These are phyloP conservation scores for Talaromyces sp. DNA, from an alignment of 2,329 filamentous ascomycete species.

Conservation along the genomic window DNA sequence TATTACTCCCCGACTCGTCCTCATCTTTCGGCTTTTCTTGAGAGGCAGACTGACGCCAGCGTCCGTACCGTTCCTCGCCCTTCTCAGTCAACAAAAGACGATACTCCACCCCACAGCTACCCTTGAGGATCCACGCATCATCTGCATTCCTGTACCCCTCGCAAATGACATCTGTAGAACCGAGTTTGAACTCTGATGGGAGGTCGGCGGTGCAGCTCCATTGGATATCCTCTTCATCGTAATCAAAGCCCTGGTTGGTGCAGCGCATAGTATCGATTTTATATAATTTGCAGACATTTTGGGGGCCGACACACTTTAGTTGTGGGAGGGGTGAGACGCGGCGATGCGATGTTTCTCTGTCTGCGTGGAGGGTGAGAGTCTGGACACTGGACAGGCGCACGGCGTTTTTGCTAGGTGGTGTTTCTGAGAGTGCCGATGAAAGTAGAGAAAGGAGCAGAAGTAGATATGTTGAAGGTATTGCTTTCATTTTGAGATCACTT, in stretches of 20 bases:
- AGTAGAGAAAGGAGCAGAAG: conserved; percentile 21
- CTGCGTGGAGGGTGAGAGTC: conserved; percentile 70
- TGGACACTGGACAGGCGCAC: conserved; percentile 66
- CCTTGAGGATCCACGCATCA: conserved; percentile 83
- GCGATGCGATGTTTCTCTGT: conserved; percentile 67
- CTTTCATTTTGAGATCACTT: conserved; percentile 7
- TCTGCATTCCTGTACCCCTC: conserved; percentile 76
- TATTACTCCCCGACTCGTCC: not conserved
- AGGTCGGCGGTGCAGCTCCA: conserved; percentile 78
- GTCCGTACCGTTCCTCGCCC: conserved; percentile 68
- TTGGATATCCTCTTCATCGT: conserved; percentile 75
- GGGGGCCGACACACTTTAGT: conserved; percentile 69
- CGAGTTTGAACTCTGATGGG: conserved; percentile 66
- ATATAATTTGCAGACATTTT: conserved; percentile 64
- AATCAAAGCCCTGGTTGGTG: conserved; percentile 77
- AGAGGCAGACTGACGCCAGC: conserved; percentile 21
- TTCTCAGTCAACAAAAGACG: conserved; percentile 70
- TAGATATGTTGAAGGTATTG: not conserved
- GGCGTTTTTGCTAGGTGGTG: conserved; percentile 43
- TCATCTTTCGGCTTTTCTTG: not conserved
- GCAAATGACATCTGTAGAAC: conserved; percentile 83
- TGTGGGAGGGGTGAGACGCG: conserved; percentile 74
- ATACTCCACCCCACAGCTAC: conserved; percentile 92
- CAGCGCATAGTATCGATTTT: conserved; percentile 81
- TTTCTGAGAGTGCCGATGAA: conserved; percentile 17